Percentiles rank a stretch among this genome's conserved stretches.
Conservation (phyloP, 2,329 filamentous ascomycete genomes). For the Colletotrichum sp. region DNA sequence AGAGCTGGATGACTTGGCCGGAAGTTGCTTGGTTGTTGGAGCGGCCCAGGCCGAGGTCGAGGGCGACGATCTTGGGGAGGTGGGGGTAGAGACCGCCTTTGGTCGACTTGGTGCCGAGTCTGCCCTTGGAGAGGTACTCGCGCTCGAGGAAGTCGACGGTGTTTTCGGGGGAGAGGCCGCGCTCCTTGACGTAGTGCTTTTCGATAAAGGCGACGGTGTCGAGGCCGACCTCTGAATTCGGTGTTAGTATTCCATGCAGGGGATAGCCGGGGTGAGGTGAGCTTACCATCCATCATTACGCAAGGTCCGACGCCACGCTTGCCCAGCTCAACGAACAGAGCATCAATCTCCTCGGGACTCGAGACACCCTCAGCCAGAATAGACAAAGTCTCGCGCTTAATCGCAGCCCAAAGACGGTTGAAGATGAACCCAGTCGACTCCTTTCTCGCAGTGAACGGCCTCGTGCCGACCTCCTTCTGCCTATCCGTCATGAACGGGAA, state of each 20-base stretch:
- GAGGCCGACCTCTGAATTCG: constrained; percentile 48
- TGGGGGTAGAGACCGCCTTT: constrained; percentile 44
- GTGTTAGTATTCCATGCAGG: no score
- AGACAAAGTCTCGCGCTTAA: constrained; percentile 56
- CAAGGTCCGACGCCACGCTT: constrained; percentile 9
- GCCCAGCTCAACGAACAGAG: constrained; percentile 42
- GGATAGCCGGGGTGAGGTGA: neutral
- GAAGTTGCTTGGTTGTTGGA: neutral
- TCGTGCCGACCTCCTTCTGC: constrained; percentile 42
- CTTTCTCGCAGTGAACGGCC: constrained; percentile 45
- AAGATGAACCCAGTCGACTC: constrained; percentile 61
- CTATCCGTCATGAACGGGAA: constrained; percentile 49
- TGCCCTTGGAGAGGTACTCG: constrained; percentile 49
- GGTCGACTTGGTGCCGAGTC: constrained; percentile 48
- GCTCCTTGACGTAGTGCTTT: constrained; percentile 55
- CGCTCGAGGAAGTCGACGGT: constrained; percentile 50
- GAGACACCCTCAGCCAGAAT: constrained; percentile 57
- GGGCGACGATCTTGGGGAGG: constrained; percentile 25
- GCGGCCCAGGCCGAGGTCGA: neutral
- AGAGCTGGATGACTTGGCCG: constrained; percentile 19
- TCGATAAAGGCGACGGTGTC: constrained; percentile 61
- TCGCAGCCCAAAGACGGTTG: constrained; percentile 61
- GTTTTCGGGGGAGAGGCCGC: constrained; percentile 41
- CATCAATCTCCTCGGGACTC: constrained; percentile 53
- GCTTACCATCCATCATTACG: constrained; percentile 29